Conservation (phyloP, 2,329 filamentous ascomycete species). For the Aspergillus novoparasiticus region DNA sequence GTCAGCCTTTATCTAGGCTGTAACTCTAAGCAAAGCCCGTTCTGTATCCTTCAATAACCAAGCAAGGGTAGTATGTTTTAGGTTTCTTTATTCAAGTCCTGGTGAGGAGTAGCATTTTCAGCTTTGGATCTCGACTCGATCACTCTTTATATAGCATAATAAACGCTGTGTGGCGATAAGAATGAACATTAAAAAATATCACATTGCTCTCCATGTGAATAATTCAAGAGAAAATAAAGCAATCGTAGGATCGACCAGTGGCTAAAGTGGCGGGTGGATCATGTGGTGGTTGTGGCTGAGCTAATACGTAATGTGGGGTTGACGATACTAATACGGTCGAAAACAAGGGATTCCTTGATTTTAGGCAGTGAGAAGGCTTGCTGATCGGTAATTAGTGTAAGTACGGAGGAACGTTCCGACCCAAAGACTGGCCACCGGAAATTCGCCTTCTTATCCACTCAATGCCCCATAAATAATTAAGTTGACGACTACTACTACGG, state of each 20-base stretch:
- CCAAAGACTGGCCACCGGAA: neutral
- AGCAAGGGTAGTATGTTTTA: neutral
- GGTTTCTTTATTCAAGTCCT: neutral
- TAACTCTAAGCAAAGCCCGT: neutral
- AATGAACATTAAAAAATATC: neutral
- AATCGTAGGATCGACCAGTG: neutral
- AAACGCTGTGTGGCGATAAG: neutral
- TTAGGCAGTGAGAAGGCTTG: neutral
- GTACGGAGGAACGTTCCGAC: neutral
- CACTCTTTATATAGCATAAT: neutral
- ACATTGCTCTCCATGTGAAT: too few relatives aligned
- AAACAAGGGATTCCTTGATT: slow-evolving; percentile 3
- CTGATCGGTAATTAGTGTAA: neutral
- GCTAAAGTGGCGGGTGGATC: neutral
- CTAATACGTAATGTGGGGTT: neutral
- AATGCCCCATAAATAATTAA: neutral
- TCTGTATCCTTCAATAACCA: neutral
- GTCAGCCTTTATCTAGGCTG: neutral
- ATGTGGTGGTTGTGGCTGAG: slow-evolving; percentile 5
- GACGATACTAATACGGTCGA: slow-evolving; percentile 3
- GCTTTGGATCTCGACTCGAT: neutral
- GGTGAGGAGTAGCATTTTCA: neutral
- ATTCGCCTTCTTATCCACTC: slow-evolving; percentile 3
- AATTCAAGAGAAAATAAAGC: too few relatives aligned
- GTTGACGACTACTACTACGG: neutral